Evolutionary conservation across 2,329 filamentous ascomycete genomes (phyloP).

Genomic region (Pyrenochaeta sp.): DNA sequence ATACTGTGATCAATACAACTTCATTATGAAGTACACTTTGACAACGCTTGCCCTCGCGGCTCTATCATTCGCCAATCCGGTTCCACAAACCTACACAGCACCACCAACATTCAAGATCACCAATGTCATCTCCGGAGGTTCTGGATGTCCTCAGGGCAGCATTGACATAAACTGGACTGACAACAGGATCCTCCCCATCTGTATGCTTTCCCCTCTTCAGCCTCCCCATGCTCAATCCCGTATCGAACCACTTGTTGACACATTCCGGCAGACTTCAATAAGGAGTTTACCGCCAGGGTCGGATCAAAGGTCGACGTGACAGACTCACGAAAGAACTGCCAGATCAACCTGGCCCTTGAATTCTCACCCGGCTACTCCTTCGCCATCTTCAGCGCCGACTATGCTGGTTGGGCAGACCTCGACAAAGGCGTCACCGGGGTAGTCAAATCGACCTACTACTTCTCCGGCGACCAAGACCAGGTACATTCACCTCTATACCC

Average conservation of each 20-base stretch:
- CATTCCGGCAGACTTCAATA: conserved; percentile 34
- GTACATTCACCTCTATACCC: conserved; percentile 17
- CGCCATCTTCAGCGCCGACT: conserved; percentile 46
- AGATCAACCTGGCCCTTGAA: conserved; percentile 45
- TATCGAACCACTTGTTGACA: conserved; percentile 1
- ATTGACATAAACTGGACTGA: conserved; percentile 45
- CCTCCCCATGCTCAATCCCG: not conserved
- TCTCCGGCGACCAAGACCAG: conserved; percentile 43
- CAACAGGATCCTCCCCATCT: conserved; percentile 40
- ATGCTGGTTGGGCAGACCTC: conserved; percentile 46
- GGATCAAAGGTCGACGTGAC: conserved; percentile 30
- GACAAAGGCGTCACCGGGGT: conserved; percentile 45
- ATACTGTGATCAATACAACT: not conserved
- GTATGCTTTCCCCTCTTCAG: conserved; percentile 20
- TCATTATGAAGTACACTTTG: conserved; percentile 37
- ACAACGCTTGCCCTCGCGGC: conserved; percentile 33
- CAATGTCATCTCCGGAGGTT: conserved; percentile 42
- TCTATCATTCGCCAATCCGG: conserved; percentile 29
- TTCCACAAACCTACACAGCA: conserved; percentile 18
- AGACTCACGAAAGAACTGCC: conserved; percentile 50
- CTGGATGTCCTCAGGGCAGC: conserved; percentile 47
- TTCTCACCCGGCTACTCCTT: conserved; percentile 49
- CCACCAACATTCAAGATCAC: conserved; percentile 44
- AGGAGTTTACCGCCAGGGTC: conserved; percentile 43
- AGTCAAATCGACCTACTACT: conserved; percentile 48